Evolutionary conservation across 108 stramenopile species (phyloP), one percentile per base, ranked within the genome.

Genomic region (Nitzschia putrida): DNA sequence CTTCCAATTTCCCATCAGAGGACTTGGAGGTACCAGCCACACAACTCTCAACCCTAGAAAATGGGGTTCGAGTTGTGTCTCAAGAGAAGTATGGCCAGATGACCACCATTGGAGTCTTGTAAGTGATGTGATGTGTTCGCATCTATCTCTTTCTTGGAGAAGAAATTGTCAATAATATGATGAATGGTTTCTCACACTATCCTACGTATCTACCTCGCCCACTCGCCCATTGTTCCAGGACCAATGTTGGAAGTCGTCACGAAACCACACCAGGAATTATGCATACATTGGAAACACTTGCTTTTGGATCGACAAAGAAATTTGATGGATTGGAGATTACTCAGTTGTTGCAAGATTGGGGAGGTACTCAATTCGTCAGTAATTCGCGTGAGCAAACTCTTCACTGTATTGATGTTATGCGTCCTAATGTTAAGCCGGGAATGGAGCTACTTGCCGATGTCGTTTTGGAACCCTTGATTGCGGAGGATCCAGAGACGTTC

Each of bases 281-380:
- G 38, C 97, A 99, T 78, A 39, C 97, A 24, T 61, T 97, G 72
- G 99, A 99, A 76, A 70, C 95, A 23, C 74, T 96, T 68, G 96
- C 96, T 5, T 98, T 97, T 78, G 84, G 88, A 60, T 76, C 84
- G 20, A 93, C 94, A 9, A 54, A 71, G 54, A 39, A 65, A 22
- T 77, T 79, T 55, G 40, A 67, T 18, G 75, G 68, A 21, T 53
- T 70, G 21, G 77, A 91, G 47, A 78, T 95, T 34, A 69, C 78
- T 3, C 34, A 78, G 25, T 64, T 76, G 16, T 55, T 92, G 45
- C 86, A 93, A 64, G 74, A 80, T 14, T 76, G 88, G 66, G 94
- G 97, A 13, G 91, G 76, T 13, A 80, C 85, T 22, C 73, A 87
- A 40, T 93, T 95, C 61, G 95, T 88, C 52, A 86, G 83, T 54